phyloP scores from a whole-genome alignment of 2,329 filamentous ascomycete species.

The Alternaria burnsii region DNA sequence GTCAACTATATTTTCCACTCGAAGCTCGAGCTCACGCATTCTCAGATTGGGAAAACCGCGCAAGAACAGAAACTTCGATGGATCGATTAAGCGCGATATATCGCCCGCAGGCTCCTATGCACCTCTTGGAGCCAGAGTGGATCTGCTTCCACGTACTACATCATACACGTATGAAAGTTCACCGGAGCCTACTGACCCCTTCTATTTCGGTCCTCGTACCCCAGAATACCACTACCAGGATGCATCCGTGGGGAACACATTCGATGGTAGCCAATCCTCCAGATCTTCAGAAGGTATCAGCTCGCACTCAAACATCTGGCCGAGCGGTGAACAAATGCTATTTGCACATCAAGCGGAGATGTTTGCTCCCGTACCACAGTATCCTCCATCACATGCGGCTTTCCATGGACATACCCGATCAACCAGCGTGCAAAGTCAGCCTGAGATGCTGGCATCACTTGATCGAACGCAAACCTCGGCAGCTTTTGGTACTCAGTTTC shows the following conservation, averaged over 20 bases:
- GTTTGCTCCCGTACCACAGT: conserved; percentile 39
- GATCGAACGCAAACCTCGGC: conserved; percentile 36
- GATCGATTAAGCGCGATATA: conserved; percentile 46
- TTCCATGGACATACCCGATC: conserved; percentile 38
- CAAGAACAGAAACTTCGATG: conserved; percentile 49
- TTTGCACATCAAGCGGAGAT: conserved; percentile 39
- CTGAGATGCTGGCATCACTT: conserved; percentile 41
- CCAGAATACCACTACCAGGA: conserved; percentile 49
- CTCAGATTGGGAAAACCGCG: conserved; percentile 47
- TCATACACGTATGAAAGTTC: conserved; percentile 46
- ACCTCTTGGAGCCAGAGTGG: conserved; percentile 38
- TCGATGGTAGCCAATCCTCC: conserved; percentile 46
- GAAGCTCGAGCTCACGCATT: conserved; percentile 23
- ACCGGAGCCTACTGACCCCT: conserved; percentile 47
- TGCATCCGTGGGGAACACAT: conserved; percentile 38
- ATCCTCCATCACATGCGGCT: conserved; percentile 28
- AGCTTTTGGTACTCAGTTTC: conserved; percentile 35
- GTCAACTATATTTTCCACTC: background rate
- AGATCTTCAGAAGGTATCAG: conserved; percentile 41
- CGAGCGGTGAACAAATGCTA: conserved; percentile 45
- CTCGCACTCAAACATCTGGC: conserved; percentile 40
- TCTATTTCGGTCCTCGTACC: conserved; percentile 47
- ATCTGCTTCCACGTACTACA: conserved; percentile 44
- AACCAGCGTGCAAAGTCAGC: conserved; percentile 43
- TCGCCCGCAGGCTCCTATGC: conserved; percentile 45